Evolutionary conservation across 495 filamentous ascomycete species (phyloP), one percentile per base, ranked within the genome.

Genomic region (Penicillium tannophilum): DNA sequence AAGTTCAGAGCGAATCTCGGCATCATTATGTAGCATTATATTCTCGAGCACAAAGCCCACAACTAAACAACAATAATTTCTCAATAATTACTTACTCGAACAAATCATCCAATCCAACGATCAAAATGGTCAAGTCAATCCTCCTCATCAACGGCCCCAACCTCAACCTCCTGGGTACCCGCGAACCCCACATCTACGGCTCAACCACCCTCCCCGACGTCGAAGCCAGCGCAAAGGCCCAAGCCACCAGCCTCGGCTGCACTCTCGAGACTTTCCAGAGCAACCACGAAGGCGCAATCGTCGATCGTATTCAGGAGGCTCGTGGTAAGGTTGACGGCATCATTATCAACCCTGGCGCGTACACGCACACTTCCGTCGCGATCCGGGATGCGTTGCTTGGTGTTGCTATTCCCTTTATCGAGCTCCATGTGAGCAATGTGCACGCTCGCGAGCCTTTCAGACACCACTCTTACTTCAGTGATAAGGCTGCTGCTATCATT

Each of bases 81-180:
- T 11, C 12, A 6, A 17, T 14, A 51, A 52, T 17, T 3, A 36
- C n/a, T 45, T 12, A 30, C 24, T 1, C 19, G 23, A 14, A 30
- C 28, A 10, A 1, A 39, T 26, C 1, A 16, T 41, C 24, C 42
- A 23, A 14, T 55, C 17, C 17, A 43, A 51, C 26, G n/a, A 26
- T 33, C 51, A 71, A 61, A 63, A 74, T 74, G 73, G 65, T 48
- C 26, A 80, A 80, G 67, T 81, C 77, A 48, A 84, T 91, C 72
- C 87, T 91, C 74, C 83, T 90, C 55, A 83, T 91, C 77, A 90
- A 90, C 72, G 88, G 88, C 33, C 87, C 87, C n/a, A 90, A 91
- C 73, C 85, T 91, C 67, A 91, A 90, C 77, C 87, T 91, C 62
- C 82, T 90, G 52, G 88, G 87, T 33, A 87, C 84, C 48, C 81